phyloP scores from a whole-genome alignment of 768 basidiomycete species.

The Calocybe gangraenosa region DNA sequence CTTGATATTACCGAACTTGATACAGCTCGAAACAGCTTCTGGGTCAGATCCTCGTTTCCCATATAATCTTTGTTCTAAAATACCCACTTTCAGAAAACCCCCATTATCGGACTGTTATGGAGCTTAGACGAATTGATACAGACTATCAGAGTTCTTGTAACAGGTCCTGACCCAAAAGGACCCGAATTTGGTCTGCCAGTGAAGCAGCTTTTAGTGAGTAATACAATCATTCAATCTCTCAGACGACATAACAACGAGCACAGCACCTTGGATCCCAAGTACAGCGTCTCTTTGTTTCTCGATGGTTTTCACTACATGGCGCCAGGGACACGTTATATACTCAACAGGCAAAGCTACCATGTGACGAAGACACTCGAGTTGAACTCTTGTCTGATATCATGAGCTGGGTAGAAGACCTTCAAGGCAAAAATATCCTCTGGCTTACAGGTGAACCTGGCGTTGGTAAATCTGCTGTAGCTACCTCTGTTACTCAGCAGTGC shows the following conservation, averaged over 20 bases:
- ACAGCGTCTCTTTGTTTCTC: neutral
- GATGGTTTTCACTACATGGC: neutral
- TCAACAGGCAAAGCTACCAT: conserved; percentile 14
- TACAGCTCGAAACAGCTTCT: conserved; percentile 3
- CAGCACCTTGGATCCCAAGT: neutral
- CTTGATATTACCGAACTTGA: conserved; percentile 3
- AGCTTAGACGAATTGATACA: too few relatives aligned
- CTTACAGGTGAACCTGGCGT: conserved; percentile 15
- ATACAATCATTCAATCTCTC: neutral
- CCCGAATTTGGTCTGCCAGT: too few relatives aligned
- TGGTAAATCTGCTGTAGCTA: conserved; percentile 16
- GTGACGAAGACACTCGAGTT: conserved; percentile 13
- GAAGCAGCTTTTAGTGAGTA: neutral
- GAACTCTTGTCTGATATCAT: conserved; percentile 11
- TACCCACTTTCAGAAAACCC: too few relatives aligned
- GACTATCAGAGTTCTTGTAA: neutral
- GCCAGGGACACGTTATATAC: conserved; percentile 9
- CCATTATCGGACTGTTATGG: neutral
- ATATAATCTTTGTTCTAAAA: too few relatives aligned
- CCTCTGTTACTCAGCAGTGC: conserved; percentile 12
- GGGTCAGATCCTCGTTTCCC: neutral
- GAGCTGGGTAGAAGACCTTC: conserved; percentile 8
- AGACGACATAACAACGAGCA: too few relatives aligned
- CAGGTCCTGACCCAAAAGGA: neutral
- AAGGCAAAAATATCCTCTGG: conserved; percentile 12